Conservation (phyloP, 2,329 filamentous ascomycete species). For the Colletotrichum ledebouriae region DNA sequence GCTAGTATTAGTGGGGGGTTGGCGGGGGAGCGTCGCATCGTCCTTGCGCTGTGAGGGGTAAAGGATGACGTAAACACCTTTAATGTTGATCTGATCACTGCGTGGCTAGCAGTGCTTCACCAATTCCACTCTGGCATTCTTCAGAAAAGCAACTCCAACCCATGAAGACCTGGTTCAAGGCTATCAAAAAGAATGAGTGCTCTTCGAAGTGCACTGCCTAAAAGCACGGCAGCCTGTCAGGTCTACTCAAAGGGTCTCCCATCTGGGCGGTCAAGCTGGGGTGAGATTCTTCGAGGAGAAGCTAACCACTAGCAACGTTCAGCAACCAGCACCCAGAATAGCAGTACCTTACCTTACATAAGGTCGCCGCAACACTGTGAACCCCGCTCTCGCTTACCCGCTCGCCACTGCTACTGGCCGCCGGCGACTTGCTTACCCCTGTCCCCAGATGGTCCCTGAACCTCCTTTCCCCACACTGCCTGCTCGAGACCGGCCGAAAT, state of each 20-base stretch:
- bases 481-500: conserved; percentile 42
- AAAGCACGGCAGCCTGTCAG: no score
- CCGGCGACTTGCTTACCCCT: conserved; percentile 34
- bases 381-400: conserved; percentile 36
- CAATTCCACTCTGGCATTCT: no score
- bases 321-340: conserved; percentile 21
- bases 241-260: neutral
- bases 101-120: no score
- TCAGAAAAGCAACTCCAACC: no score
- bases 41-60: conserved; percentile 43
- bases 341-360: conserved; percentile 18
- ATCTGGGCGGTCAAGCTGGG: conserved; percentile 1
- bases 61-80: conserved; percentile 40
- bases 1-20: no score
- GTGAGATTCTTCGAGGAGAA: conserved; percentile 25
- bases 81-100: conserved; percentile 3
- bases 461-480: conserved; percentile 48
- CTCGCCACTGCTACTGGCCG: conserved; percentile 29
- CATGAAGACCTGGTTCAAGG: no score
- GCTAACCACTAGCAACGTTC: conserved; percentile 16
- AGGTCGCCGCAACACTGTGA: conserved; percentile 28
- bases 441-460: conserved; percentile 41
- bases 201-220: no score
- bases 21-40: no score
- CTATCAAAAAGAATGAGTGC: no score